Evolutionary conservation across 2,329 filamentous ascomycete genomes (phyloP).

Genomic region (Curvularia hawaiiensis): DNA sequence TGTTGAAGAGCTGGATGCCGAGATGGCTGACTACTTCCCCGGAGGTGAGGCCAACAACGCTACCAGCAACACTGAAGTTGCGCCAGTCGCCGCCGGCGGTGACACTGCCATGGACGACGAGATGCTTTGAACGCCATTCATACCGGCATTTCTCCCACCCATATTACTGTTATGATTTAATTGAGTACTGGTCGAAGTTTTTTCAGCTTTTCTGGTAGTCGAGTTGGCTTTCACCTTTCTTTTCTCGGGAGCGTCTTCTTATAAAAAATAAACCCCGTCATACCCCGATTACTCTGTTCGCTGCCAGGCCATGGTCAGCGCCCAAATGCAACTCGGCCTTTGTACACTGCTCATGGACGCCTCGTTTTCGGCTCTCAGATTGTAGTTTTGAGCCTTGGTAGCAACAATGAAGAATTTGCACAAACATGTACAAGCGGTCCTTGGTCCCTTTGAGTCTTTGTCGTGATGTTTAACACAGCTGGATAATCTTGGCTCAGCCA

Average conservation of each 20-base stretch:
- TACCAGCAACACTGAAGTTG: slow-evolving; percentile 52
- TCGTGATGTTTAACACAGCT: neutral
- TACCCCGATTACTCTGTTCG: slow-evolving; percentile 13
- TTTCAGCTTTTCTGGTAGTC: slow-evolving; percentile 17
- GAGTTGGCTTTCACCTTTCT: slow-evolving; percentile 17
- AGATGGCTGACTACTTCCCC: slow-evolving; percentile 96
- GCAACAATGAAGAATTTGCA: slow-evolving; percentile 20
- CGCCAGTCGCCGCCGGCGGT: slow-evolving; percentile 48
- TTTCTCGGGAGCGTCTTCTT: slow-evolving; percentile 25
- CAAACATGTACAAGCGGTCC: neutral
- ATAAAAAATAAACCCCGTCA: slow-evolving; percentile 13
- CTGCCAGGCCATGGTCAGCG: slow-evolving; percentile 14
- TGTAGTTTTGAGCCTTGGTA: slow-evolving; percentile 24
- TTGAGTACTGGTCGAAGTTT: slow-evolving; percentile 18
- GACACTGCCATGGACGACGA: slow-evolving; percentile 50
- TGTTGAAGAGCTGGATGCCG: slow-evolving; percentile 90
- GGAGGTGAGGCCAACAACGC: slow-evolving; percentile 51
- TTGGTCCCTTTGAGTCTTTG: neutral
- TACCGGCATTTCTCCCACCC: slow-evolving; percentile 1
- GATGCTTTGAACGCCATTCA: slow-evolving; percentile 37
- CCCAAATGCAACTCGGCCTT: slow-evolving; percentile 15
- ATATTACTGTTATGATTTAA: slow-evolving; percentile 15
- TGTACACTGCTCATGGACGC: slow-evolving; percentile 33
- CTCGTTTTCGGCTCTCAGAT: slow-evolving; percentile 18
- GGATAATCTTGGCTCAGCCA: neutral